Conservation (phyloP, 208 protist genomes). For the Crithidia thermophila region DNA sequence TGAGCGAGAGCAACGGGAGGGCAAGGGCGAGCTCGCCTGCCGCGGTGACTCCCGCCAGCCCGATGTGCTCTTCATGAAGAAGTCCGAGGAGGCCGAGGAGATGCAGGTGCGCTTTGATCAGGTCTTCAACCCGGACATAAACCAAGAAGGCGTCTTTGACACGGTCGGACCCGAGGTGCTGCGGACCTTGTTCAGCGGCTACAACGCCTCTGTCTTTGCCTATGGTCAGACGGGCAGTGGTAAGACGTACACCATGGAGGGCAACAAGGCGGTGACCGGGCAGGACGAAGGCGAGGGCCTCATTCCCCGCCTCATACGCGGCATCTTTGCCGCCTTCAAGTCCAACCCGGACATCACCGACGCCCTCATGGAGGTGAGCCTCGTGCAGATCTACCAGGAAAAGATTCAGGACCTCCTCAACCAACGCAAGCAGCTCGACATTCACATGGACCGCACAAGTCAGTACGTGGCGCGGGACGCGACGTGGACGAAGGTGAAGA, state of each 20-base stretch:
- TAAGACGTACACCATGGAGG: slow-evolving; percentile 94
- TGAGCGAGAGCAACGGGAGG: slow-evolving; percentile 70
- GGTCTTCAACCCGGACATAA: slow-evolving; percentile 60
- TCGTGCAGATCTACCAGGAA: slow-evolving; percentile 93
- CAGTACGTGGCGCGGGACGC: slow-evolving; percentile 90
- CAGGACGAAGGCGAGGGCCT: slow-evolving; percentile 49
- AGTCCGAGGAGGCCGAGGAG: slow-evolving; percentile 56
- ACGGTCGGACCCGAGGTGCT: slow-evolving; percentile 73
- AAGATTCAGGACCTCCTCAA: slow-evolving; percentile 89
- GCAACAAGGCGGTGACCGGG: slow-evolving; percentile 34
- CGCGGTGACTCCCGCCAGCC: slow-evolving; percentile 55
- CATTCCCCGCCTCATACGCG: slow-evolving; percentile 77
- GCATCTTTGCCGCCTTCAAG: slow-evolving; percentile 73
- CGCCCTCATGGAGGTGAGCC: slow-evolving; percentile 69
- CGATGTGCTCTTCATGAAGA: slow-evolving; percentile 85
- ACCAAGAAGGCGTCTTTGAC: slow-evolving; percentile 65
- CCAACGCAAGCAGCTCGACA: slow-evolving; percentile 80
- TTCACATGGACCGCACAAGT: slow-evolving; percentile 88
- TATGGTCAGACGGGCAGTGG: slow-evolving; percentile 97
- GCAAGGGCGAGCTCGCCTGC: slow-evolving; percentile 71
- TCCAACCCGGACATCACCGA: slow-evolving; percentile 73
- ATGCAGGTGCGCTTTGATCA: slow-evolving; percentile 87
- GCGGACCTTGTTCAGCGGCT: slow-evolving; percentile 81
- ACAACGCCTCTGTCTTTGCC: slow-evolving; percentile 93
- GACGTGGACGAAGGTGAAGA: slow-evolving; percentile 67